Evolutionary conservation across 2,329 filamentous ascomycete species (phyloP).

Genomic region (Clarireedia sp.): DNA sequence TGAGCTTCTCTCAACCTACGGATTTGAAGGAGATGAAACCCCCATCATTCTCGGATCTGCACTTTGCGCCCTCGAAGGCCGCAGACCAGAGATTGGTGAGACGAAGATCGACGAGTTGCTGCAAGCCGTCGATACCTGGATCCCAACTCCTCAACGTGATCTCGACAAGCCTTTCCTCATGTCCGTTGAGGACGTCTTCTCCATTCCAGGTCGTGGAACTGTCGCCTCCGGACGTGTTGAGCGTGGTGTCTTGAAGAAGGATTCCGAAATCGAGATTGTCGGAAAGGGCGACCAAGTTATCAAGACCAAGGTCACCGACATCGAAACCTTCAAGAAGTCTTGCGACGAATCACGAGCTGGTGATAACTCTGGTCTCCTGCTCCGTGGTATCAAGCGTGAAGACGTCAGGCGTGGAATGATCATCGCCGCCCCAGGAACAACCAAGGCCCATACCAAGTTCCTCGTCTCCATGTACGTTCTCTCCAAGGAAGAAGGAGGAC

Average conservation of each 20-base stretch:
- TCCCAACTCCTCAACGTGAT: conserved; percentile 88
- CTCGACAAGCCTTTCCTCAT: conserved; percentile 98
- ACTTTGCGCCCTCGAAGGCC: conserved; percentile 84
- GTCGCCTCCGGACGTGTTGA: conserved; percentile 96
- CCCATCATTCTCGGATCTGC: conserved; percentile 96
- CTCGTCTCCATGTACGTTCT: conserved; percentile 94
- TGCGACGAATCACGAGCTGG: conserved; percentile 93
- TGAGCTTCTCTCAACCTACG: conserved; percentile 85
- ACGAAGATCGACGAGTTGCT: conserved; percentile 88
- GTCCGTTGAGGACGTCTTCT: conserved; percentile 92
- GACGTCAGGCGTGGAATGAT: conserved; percentile 95
- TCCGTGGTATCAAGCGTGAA: conserved; percentile 93
- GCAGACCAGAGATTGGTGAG: conserved; percentile 77
- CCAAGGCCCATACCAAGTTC: conserved; percentile 87
- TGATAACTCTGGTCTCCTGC: conserved; percentile 95
- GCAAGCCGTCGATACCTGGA: conserved; percentile 86
- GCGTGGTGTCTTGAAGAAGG: conserved; percentile 88
- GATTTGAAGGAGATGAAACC: conserved; percentile 96
- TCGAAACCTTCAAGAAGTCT: conserved; percentile 99
- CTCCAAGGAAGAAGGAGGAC: conserved; percentile 95
- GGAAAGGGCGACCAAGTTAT: conserved; percentile 75
- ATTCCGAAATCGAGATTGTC: conserved; percentile 88
- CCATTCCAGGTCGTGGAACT: conserved; percentile 87
- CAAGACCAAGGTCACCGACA: conserved; percentile 99
- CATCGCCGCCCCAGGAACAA: conserved; percentile 70